Percentiles rank a stretch among this genome's conserved stretches.
These are phyloP conservation scores for Glycine latifolia DNA, from an alignment of 306 rosid species.

Conservation along the genomic window DNA sequence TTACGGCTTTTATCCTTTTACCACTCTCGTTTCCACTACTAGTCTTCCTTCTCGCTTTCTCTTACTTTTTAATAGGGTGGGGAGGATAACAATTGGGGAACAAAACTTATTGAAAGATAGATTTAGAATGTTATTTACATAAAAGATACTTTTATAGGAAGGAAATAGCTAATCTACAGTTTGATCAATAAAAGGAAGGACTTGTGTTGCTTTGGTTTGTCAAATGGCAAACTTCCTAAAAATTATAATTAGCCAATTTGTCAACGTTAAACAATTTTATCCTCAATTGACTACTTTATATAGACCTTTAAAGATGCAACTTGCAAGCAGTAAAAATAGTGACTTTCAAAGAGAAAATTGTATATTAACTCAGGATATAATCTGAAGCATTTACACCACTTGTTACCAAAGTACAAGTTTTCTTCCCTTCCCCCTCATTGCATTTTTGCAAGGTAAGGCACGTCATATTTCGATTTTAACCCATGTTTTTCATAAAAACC, in stretches of 20 bases:
- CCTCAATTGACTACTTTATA: background rate
- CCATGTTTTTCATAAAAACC: background rate
- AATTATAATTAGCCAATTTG: background rate
- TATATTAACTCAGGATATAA: constrained; percentile 14
- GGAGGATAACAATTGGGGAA: constrained; percentile 27
- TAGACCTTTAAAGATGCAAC: background rate
- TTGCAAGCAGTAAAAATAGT: background rate
- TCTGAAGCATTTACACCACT: constrained; percentile 47
- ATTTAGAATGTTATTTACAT: constrained; percentile 2
- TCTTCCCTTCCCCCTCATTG: constrained; percentile 27
- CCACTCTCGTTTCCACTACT: background rate
- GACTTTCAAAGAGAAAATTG: background rate
- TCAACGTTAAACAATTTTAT: background rate
- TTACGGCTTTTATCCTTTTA: background rate
- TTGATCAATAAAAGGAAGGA: background rate
- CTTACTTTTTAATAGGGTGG: background rate
- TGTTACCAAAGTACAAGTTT: constrained; percentile 43
- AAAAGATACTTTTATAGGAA: constrained; percentile 22
- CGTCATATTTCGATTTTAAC: constrained; percentile 20
- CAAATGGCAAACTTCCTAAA: background rate
- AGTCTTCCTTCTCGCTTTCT: constrained; percentile 3
- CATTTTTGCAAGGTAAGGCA: constrained; percentile 17
- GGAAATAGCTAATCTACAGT: background rate
- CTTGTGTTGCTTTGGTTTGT: background rate
- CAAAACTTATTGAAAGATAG: constrained; percentile 12